phyloP scores from a whole-genome alignment of 1,139 yeast genomes.

The Suhomyces taliae region DNA sequence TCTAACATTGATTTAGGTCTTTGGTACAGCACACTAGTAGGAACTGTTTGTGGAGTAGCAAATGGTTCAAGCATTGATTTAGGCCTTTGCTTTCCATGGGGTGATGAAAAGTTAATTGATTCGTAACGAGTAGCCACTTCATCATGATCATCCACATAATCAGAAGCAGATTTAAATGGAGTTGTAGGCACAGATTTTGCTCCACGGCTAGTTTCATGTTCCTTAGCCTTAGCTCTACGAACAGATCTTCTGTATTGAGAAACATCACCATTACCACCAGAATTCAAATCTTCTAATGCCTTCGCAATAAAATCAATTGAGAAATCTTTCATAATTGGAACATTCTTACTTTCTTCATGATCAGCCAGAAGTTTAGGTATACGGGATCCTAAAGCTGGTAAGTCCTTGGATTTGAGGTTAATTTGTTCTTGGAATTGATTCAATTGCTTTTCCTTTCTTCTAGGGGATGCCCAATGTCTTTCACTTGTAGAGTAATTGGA shows the following conservation, averaged over 20 bases:
- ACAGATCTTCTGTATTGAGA: constrained; percentile 43
- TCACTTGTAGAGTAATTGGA: constrained; percentile 29
- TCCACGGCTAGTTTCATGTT: constrained; percentile 12
- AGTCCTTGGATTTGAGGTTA: constrained; percentile 37
- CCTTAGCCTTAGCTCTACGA: constrained; percentile 23
- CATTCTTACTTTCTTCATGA: constrained; percentile 15
- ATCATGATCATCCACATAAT: constrained; percentile 34
- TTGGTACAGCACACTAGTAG: not conserved
- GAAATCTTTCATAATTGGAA: constrained; percentile 46
- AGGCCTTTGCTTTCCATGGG: constrained; percentile 28
- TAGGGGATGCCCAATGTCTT: constrained; percentile 58
- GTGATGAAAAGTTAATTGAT: constrained; percentile 31
- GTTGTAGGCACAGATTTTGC: constrained; percentile 19
- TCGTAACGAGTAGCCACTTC: constrained; percentile 44
- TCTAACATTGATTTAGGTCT: constrained; percentile 47
- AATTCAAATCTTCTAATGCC: constrained; percentile 65
- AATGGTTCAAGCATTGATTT: constrained; percentile 39
- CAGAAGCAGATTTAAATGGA: constrained; percentile 28
- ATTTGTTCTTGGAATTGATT: constrained; percentile 43
- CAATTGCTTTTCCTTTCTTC: constrained; percentile 38
- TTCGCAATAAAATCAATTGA: constrained; percentile 53
- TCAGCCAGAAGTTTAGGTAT: constrained; percentile 9
- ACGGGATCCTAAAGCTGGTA: constrained; percentile 16
- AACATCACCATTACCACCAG: constrained; percentile 63
- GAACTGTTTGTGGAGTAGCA: not conserved